Evolutionary conservation across 2,329 filamentous ascomycete genomes (phyloP).

Genomic region (Aspergillus sp.): DNA sequence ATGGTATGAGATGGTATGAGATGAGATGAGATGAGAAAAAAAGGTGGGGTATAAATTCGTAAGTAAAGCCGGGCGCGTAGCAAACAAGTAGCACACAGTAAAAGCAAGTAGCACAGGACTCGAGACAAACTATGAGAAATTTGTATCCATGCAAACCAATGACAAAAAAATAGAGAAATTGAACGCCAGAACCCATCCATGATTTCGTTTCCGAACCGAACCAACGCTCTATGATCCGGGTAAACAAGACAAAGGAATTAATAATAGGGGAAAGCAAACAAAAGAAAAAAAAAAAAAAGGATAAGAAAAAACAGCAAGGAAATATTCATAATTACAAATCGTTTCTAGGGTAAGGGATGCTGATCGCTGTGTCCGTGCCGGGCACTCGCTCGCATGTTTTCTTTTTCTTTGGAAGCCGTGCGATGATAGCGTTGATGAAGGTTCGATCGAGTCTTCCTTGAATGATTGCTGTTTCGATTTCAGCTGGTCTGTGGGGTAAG

Average conservation of each 20-base stretch:
- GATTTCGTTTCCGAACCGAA: neutral
- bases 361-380: neutral
- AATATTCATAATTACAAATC: constrained; percentile 8
- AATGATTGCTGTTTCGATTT: neutral
- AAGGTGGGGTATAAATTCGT: neutral
- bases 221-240: constrained; percentile 1
- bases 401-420: neutral
- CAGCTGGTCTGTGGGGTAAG: neutral
- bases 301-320: neutral
- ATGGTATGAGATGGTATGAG: neutral
- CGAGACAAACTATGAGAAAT: no score
- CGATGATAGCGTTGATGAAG: neutral
- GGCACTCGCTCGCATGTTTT: neutral
- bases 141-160: neutral
- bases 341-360: neutral
- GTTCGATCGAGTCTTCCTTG: neutral
- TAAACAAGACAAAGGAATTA: neutral
- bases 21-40: neutral
- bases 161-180: neutral
- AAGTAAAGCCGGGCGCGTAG: neutral
- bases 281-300: neutral
- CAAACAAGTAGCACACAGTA: neutral
- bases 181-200: constrained; percentile 1
- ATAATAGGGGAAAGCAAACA: neutral
- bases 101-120: neutral